A percentile compares a stretch with the other conserved stretches of the same genome.
phyloP scores from a whole-genome alignment of 1,284 basidiomycete species.

The Sphagnurus paluster region DNA sequence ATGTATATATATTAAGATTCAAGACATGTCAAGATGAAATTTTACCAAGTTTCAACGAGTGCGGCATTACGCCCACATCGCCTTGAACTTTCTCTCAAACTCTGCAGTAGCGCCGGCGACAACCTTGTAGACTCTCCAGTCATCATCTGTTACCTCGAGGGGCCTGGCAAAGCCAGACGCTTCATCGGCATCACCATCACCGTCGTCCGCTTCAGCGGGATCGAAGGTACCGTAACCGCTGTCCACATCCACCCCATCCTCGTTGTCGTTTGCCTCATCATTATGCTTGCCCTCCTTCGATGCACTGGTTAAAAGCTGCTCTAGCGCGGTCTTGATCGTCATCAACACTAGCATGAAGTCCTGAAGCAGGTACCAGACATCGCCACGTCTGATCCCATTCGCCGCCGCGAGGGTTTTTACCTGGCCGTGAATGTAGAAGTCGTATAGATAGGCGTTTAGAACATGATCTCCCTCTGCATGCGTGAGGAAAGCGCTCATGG shows the following conservation, averaged over 20 bases:
- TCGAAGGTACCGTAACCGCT: slow-evolving; percentile 36
- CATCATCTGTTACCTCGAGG: slow-evolving; percentile 38
- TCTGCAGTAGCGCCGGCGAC: slow-evolving; percentile 44
- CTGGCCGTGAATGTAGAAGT: slow-evolving; percentile 69
- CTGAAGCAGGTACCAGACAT: slow-evolving; percentile 63
- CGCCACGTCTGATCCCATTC: slow-evolving; percentile 58
- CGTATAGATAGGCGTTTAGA: slow-evolving; percentile 65
- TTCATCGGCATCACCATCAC: slow-evolving; percentile 28
- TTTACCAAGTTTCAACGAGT: too few relatives aligned
- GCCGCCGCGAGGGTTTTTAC: slow-evolving; percentile 44
- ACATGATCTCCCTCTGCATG: slow-evolving; percentile 25
- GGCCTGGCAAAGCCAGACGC: slow-evolving; percentile 32
- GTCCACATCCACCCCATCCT: slow-evolving; percentile 25
- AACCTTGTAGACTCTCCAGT: slow-evolving; percentile 60
- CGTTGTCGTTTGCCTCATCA: slow-evolving; percentile 18
- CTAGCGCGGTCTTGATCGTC: slow-evolving; percentile 44
- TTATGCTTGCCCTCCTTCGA: slow-evolving; percentile 24
- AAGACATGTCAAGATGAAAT: too few relatives aligned
- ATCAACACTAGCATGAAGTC: slow-evolving; percentile 53
- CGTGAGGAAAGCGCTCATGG: slow-evolving; percentile 34
- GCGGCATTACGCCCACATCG: slow-evolving; percentile 55
- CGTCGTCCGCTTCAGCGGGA: slow-evolving; percentile 23
- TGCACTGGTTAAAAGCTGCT: slow-evolving; percentile 43
- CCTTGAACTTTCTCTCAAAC: slow-evolving; percentile 54
- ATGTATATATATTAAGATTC: too few relatives aligned